These are phyloP conservation scores for Podospora fimiseda DNA, from an alignment of 495 filamentous ascomycete genomes.

Conservation along the genomic window DNA sequence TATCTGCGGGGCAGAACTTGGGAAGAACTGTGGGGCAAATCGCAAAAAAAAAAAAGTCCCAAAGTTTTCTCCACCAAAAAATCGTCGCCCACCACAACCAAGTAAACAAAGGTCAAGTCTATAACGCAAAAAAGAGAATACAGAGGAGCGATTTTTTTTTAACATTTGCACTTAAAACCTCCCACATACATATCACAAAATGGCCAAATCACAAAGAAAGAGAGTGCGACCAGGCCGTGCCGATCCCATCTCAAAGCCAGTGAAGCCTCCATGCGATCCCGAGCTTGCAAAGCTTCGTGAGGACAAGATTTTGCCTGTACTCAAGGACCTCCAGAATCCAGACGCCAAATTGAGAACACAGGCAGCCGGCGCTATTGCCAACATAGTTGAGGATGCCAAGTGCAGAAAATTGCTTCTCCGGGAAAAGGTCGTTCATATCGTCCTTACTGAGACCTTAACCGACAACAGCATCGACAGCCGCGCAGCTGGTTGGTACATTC, in stretches of 20 bases:
- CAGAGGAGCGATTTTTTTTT: too few relatives aligned
- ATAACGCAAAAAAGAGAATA: too few relatives aligned
- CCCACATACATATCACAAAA: constrained; percentile 7
- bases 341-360: constrained; percentile 47
- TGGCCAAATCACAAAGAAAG: constrained; percentile 41
- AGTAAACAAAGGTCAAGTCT: too few relatives aligned
- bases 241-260: constrained; percentile 43
- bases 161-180: too few relatives aligned
- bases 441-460: constrained; percentile 55
- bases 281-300: constrained; percentile 52
- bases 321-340: constrained; percentile 49
- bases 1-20: neutral
- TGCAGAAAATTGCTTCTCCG: constrained; percentile 54
- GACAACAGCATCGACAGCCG: constrained; percentile 51
- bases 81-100: too few relatives aligned
- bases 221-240: constrained; percentile 31
- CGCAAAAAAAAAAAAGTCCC: neutral
- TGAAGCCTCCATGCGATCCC: constrained; percentile 49
- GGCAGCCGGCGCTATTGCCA: constrained; percentile 49
- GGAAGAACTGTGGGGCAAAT: neutral
- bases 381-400: constrained; percentile 51
- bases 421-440: constrained; percentile 53
- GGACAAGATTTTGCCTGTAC: constrained; percentile 49
- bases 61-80: neutral
- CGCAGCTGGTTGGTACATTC: constrained; percentile 55